Evolutionary conservation across 352 stramenopile genomes (phyloP).

Genomic region (Phytophthora pluvialis): DNA sequence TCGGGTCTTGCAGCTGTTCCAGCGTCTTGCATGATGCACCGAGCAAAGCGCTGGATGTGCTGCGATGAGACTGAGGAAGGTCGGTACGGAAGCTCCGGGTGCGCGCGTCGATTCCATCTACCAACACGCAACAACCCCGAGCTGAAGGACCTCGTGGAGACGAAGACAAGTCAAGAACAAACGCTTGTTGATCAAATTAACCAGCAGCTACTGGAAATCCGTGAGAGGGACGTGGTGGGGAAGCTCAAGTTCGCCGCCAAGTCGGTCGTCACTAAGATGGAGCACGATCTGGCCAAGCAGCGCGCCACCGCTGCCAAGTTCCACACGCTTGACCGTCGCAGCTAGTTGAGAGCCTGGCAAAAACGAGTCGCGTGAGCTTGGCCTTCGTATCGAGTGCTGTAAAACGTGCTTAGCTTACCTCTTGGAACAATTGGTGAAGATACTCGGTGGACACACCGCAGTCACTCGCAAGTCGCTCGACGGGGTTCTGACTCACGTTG

Average conservation of each 20-base stretch:
- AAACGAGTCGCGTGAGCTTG: neutral
- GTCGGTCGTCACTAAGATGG: conserved; percentile 55
- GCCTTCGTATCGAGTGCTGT: too few relatives aligned
- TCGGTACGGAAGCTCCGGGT: conserved; percentile 68
- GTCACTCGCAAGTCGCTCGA: conserved; percentile 32
- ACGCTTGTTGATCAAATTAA: conserved; percentile 56
- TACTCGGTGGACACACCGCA: conserved; percentile 32
- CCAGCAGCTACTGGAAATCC: conserved; percentile 63
- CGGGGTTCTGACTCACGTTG: conserved; percentile 5
- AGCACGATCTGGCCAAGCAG: conserved; percentile 52
- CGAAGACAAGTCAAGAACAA: conserved; percentile 53
- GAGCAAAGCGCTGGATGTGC: conserved; percentile 72
- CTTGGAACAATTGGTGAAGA: conserved; percentile 24
- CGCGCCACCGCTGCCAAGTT: conserved; percentile 59
- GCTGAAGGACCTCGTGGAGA: conserved; percentile 46
- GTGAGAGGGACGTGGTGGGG: conserved; percentile 60
- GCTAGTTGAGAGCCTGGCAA: conserved; percentile 18
- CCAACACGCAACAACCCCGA: conserved; percentile 50
- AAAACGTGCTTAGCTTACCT: conserved; percentile 1
- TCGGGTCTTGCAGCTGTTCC: conserved; percentile 26
- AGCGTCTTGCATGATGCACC: conserved; percentile 73
- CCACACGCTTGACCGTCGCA: conserved; percentile 49
- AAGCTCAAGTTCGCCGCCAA: conserved; percentile 61
- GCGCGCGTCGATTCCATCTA: conserved; percentile 64
- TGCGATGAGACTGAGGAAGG: conserved; percentile 80